Conservation (phyloP, 108 stramenopile species). For the Skeletonema potamos region DNA sequence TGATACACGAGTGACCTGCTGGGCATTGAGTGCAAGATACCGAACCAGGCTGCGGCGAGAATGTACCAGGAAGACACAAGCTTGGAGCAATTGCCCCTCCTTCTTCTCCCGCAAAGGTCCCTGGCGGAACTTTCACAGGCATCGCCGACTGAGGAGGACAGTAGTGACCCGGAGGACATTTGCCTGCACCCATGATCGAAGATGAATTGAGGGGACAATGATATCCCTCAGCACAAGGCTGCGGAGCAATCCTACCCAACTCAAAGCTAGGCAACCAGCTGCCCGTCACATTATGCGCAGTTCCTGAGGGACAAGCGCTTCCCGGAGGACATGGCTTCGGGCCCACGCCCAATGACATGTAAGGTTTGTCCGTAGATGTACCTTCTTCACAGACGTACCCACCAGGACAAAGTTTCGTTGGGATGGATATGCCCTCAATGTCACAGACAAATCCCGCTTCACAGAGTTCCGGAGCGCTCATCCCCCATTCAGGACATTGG, state of each 20-base stretch:
- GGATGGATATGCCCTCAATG: constrained; percentile 59
- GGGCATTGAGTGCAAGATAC: constrained; percentile 70
- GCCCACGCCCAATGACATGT: constrained; percentile 29
- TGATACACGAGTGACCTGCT: constrained; percentile 73
- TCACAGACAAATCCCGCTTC: constrained; percentile 84
- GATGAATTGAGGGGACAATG: constrained; percentile 72
- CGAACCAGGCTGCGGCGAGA: constrained; percentile 65
- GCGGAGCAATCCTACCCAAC: constrained; percentile 59
- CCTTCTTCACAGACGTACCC: constrained; percentile 80
- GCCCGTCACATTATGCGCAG: constrained; percentile 61
- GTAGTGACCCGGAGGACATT: constrained; percentile 80
- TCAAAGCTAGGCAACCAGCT: constrained; percentile 64
- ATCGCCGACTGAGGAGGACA: constrained; percentile 65
- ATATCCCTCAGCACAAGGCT: constrained; percentile 76
- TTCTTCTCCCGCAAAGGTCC: constrained; percentile 61
- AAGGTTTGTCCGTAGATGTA: constrained; percentile 67
- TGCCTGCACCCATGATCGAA: constrained; percentile 57
- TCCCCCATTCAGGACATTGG: constrained; percentile 77
- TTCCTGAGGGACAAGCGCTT: constrained; percentile 83
- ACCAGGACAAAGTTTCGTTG: constrained; percentile 72
- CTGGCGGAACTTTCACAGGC: constrained; percentile 70
- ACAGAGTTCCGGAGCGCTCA: constrained; percentile 58
- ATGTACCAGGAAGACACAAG: constrained; percentile 88
- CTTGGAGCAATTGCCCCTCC: constrained; percentile 74
- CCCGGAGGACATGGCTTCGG: constrained; percentile 71